Evolutionary conservation across 306 rosid species (phyloP).

Genomic region (Sicyos baderoa): DNA sequence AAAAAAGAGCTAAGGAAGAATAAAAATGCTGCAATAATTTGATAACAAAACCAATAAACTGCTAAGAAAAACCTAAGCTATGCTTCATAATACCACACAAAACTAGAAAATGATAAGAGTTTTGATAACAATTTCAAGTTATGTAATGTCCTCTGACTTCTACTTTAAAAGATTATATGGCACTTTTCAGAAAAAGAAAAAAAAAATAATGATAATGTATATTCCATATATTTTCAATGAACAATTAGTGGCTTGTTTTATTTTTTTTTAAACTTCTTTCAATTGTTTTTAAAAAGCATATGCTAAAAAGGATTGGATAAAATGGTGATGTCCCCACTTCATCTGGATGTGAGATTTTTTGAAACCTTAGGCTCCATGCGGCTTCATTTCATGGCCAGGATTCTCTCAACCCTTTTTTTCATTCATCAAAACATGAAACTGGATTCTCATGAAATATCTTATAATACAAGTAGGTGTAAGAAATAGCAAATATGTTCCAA

Average conservation of each 20-base stretch:
- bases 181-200: neutral
- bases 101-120: neutral
- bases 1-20: neutral
- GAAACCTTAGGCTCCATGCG: slow-evolving; percentile 13
- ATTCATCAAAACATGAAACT: neutral
- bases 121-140: slow-evolving; percentile 2
- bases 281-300: neutral
- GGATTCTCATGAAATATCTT: neutral
- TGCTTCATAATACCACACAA: slow-evolving; percentile 9
- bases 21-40: neutral
- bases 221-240: neutral
- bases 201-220: neutral
- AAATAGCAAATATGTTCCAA: neutral
- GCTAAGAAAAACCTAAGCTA: neutral
- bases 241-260: neutral
- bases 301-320: neutral
- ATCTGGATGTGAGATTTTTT: neutral
- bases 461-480: neutral
- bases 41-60: neutral
- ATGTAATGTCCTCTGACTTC: neutral
- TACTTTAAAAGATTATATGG: neutral
- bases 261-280: neutral
- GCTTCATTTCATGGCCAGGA: neutral
- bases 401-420: neutral
- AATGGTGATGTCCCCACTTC: neutral